Percentiles rank a stretch among this genome's conserved stretches.
Evolutionary conservation across 2,329 filamentous ascomycete genomes (phyloP).

Genomic region (Trichophyton rubrum): DNA sequence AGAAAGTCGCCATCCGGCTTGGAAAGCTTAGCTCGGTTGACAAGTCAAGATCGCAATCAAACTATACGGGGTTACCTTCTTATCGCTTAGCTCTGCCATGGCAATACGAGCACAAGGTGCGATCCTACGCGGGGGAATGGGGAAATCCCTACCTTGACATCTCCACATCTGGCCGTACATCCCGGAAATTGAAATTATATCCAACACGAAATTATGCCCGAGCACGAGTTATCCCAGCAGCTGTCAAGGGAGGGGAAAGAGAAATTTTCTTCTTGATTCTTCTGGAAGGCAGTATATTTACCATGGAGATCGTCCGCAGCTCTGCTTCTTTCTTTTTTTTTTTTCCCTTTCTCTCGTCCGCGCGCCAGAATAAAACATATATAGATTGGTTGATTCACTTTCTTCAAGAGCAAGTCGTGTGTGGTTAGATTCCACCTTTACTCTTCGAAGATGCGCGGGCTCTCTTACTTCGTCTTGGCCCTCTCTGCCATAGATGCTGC

Average conservation of each 20-base stretch:
- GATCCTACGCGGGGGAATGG: neutral
- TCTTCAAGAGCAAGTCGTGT: neutral
- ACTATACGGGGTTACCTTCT: neutral
- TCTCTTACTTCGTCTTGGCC: slow-evolving; percentile 5
- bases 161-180: slow-evolving; percentile 1
- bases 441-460: slow-evolving; percentile 5
- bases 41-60: neutral
- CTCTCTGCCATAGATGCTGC: slow-evolving; percentile 7
- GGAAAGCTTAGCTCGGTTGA: slow-evolving; percentile 1
- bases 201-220: neutral
- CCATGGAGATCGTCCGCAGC: neutral
- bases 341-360: neutral
- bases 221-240: neutral
- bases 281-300: neutral
- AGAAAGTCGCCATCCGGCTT: neutral
- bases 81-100: neutral
- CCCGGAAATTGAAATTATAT: neutral
- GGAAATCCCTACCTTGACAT: neutral
- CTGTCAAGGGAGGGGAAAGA: neutral
- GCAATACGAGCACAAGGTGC: neutral
- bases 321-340: slow-evolving; percentile 1
- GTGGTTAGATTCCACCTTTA: neutral
- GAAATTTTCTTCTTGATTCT: neutral
- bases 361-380: neutral
- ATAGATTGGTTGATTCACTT: neutral